phyloP scores from a whole-genome alignment of 208 protist species.

The Trichomonas gallinae region DNA sequence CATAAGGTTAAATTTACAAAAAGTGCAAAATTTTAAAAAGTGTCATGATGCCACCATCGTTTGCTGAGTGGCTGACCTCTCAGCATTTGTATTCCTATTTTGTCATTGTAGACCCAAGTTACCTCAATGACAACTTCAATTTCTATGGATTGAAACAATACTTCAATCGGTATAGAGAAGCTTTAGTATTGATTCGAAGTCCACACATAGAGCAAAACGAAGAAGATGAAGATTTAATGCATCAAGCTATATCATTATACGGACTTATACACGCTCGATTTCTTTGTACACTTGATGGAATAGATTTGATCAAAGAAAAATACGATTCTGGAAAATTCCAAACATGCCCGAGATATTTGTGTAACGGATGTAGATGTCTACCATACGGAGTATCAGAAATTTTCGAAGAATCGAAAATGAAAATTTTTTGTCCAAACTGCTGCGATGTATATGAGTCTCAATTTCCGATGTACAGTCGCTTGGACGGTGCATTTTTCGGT shows the following conservation, averaged over 20 bases:
- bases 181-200: neutral
- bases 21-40: neutral
- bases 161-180: neutral
- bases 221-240: neutral
- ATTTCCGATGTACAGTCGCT: neutral
- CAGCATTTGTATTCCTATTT: neutral
- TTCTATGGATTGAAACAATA: neutral
- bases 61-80: neutral
- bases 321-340: neutral
- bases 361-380: neutral
- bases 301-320: neutral
- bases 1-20: too few relatives aligned
- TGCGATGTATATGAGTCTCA: neutral
- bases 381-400: neutral
- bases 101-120: neutral
- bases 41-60: neutral
- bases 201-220: neutral
- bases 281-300: neutral
- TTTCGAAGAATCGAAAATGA: neutral
- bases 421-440: neutral
- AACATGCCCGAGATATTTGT: neutral
- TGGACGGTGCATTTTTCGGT: neutral
- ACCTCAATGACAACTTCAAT: neutral
- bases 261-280: neutral
- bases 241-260: neutral